Base-by-base conservation (phyloP, 1,139 yeast species). In the Meyerozyma athensensis region DNA sequence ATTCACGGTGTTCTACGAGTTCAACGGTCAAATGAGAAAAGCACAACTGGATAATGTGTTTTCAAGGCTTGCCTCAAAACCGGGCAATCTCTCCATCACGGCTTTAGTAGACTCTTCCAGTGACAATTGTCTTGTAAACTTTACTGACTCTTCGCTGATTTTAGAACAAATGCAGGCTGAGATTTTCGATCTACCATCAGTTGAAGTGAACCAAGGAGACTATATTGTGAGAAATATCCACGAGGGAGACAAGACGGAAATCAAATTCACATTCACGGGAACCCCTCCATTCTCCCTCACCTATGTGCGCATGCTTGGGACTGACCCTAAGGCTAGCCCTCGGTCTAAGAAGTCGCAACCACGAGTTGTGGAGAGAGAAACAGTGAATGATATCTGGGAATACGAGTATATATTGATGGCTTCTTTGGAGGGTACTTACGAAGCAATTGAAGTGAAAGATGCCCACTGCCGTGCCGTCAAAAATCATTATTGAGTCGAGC, bases 401-500 rank as follows among this genome's bases (percentile, higher is more conserved):
- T 62, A 78, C 51, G 86, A 81, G 49, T 79, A 86, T 54, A 72
- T 79, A 36, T 81, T 86, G 4, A 66, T 73, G 52, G 92, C 95
- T 1, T 85, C 87, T 48, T 67, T 86, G 48, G 96, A 90, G 56
- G 99, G 99, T 33, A 84, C 89, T 4, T 92, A 94, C 54, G 96
- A 90, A 58, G 97, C 97, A 7, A 75, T 86, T 31, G 89, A 85
- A 51, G 78, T 92, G 9, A 77, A 78, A 40, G 99, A 92, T 62
- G 83, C 83, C 13, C 84, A 66, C 58, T 92, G 98, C 68, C 67
- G 64, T 22, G 85, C 83, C 3, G 61, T 59, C 40, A 72, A 53
- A 43, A 47, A 47, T 23, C 32, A 28, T 28, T 12, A 10, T 16
- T 16, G 19, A 19, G 23, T 31, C 22, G 22, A 35, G 8, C 17